A percentile compares a stretch with the other conserved stretches of the same genome.
Conservation (phyloP, 2,329 filamentous ascomycete genomes). For the Annulohypoxylon truncatum region DNA sequence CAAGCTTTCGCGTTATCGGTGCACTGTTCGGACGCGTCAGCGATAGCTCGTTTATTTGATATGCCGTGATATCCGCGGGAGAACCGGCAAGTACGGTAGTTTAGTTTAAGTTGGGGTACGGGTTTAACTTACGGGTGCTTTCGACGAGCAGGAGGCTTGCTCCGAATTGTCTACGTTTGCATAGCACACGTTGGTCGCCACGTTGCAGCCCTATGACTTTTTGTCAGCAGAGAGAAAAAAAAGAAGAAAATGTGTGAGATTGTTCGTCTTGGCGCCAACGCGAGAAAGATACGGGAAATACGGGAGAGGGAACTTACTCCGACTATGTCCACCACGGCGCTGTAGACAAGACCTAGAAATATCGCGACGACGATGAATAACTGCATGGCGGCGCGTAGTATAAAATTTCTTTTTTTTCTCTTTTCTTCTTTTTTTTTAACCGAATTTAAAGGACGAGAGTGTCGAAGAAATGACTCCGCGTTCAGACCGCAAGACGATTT, state of each 20-base stretch:
- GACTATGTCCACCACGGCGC: conserved; percentile 13
- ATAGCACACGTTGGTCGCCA: conserved; percentile 20
- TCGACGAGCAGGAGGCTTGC: conserved; percentile 10
- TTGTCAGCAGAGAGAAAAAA: not conserved
- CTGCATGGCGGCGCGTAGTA: conserved; percentile 8
- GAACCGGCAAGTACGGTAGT: not conserved
- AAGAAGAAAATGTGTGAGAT: not conserved
- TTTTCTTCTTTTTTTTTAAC: not conserved
- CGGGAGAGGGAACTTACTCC: conserved; percentile 9
- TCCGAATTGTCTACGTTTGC: conserved; percentile 18
- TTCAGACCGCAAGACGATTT: not conserved
- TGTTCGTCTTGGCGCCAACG: not conserved
- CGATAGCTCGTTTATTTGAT: not conserved
- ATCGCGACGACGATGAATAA: conserved; percentile 10
- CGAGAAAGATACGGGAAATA: not conserved
- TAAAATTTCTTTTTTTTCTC: not conserved
- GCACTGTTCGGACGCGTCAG: conserved; percentile 10
- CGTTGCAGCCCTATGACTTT: conserved; percentile 9
- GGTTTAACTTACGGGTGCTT: conserved; percentile 8
- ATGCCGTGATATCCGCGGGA: not conserved
- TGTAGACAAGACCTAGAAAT: conserved; percentile 13
- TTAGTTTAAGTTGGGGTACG: not conserved
- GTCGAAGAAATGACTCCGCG: not conserved
- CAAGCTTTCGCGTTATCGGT: conserved; percentile 3
- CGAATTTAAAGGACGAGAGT: not conserved